A percentile compares a stretch with the other conserved stretches of the same genome.
Evolutionary conservation across 2,329 filamentous ascomycete species (phyloP).

Genomic region (Rugonectria rugulosa): DNA sequence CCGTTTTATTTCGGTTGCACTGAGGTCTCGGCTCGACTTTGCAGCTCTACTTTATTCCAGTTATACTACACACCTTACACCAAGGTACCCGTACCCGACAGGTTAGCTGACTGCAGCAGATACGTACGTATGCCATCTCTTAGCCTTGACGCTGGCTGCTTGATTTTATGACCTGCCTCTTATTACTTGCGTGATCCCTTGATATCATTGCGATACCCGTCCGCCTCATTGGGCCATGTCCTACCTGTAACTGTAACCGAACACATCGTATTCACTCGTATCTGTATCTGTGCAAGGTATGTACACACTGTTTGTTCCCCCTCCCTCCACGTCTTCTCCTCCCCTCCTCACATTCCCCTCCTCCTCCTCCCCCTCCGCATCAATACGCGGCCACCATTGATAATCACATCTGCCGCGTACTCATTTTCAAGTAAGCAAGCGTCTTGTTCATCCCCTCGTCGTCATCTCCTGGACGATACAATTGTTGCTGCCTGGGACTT

Average conservation of each 20-base stretch:
- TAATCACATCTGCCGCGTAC: background rate
- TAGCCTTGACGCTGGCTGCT: too few species aligned
- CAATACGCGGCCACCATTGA: background rate
- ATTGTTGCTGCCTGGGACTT: background rate
- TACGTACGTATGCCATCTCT: background rate
- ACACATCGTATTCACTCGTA: too few species aligned
- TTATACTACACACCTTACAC: too few species aligned
- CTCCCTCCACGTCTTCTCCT: background rate
- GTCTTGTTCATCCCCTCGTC: background rate
- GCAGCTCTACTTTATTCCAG: too few species aligned
- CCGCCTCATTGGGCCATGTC: background rate
- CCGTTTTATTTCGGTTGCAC: too few species aligned
- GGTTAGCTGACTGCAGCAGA: background rate
- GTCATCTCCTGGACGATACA: background rate
- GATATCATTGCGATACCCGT: background rate
- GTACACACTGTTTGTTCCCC: background rate
- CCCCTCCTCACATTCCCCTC: background rate
- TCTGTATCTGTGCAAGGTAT: too few species aligned
- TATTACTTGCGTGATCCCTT: background rate
- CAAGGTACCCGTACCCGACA: too few species aligned
- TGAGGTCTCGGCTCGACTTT: too few species aligned
- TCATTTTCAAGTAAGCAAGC: background rate
- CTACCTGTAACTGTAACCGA: too few species aligned
- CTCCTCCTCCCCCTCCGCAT: background rate
- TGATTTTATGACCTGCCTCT: too few species aligned